Evolutionary conservation across 2,329 filamentous ascomycete species (phyloP).

Genomic region (Chrysoporthe austroafricana): DNA sequence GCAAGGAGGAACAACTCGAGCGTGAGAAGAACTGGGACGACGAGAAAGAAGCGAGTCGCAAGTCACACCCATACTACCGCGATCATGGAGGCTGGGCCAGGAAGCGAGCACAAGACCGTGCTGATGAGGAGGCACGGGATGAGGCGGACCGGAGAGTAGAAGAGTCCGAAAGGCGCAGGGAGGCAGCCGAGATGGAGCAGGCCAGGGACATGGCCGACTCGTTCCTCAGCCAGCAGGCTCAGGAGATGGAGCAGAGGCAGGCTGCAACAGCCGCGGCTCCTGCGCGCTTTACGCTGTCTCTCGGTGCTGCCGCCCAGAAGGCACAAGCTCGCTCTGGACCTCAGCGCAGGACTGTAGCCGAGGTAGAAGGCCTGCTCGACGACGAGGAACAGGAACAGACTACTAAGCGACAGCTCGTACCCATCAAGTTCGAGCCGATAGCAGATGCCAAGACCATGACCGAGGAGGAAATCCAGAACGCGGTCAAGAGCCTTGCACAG

Average conservation of each 20-base stretch:
- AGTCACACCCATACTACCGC: constrained; percentile 80
- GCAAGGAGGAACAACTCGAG: constrained; percentile 71
- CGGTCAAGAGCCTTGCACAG: constrained; percentile 78
- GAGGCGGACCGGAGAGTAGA: constrained; percentile 82
- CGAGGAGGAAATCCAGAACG: constrained; percentile 85
- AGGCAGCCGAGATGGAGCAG: constrained; percentile 73
- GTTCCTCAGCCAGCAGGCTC: constrained; percentile 83
- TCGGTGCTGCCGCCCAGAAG: constrained; percentile 84
- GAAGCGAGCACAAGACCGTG: constrained; percentile 74
- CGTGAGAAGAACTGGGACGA: constrained; percentile 79
- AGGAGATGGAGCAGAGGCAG: constrained; percentile 67
- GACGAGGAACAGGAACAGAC: constrained; percentile 84
- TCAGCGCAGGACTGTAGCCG: constrained; percentile 79
- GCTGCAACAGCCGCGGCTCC: constrained; percentile 54
- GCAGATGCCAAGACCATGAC: constrained; percentile 70
- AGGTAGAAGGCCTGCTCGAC: constrained; percentile 92
- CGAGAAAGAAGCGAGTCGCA: constrained; percentile 75
- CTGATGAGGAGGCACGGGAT: constrained; percentile 75
- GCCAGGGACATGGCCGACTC: constrained; percentile 85
- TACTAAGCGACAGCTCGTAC: constrained; percentile 75
- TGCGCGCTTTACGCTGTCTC: constrained; percentile 87
- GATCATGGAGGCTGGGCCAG: constrained; percentile 85
- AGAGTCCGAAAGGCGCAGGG: constrained; percentile 71
- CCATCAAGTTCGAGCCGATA: constrained; percentile 78
- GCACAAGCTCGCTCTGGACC: constrained; percentile 59